Conservation (phyloP, 352 stramenopile species). For the Phytophthora palmivora region DNA sequence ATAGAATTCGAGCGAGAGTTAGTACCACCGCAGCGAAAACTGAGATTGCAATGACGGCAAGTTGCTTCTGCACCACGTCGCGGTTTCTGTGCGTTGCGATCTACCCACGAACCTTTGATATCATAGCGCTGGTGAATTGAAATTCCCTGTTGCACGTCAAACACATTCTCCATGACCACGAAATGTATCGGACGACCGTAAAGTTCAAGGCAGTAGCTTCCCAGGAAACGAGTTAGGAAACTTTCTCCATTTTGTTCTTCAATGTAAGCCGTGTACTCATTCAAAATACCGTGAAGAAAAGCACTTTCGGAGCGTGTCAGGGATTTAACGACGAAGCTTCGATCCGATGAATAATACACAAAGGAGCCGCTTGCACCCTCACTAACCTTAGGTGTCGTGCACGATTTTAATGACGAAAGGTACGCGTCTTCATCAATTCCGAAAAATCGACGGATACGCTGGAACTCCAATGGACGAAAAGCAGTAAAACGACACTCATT, state of each 20-base stretch:
- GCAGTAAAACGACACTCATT: conserved; percentile 73
- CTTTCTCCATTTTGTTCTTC: conserved; percentile 50
- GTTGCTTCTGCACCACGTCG: conserved; percentile 62
- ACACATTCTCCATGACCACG: conserved; percentile 92
- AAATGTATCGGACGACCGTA: conserved; percentile 82
- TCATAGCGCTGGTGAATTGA: conserved; percentile 88
- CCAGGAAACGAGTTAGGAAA: conserved; percentile 85
- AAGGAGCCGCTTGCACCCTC: conserved; percentile 85
- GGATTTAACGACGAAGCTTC: conserved; percentile 86
- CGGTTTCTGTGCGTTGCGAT: conserved; percentile 76
- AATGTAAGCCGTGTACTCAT: conserved; percentile 71
- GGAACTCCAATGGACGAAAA: conserved; percentile 60
- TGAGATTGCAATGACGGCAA: conserved; percentile 77
- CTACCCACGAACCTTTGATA: conserved; percentile 89
- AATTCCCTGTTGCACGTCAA: conserved; percentile 78
- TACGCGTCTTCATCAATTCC: conserved; percentile 65
- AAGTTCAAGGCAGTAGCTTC: conserved; percentile 82
- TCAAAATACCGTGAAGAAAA: conserved; percentile 76
- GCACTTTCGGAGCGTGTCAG: conserved; percentile 60
- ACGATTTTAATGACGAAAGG: conserved; percentile 61
- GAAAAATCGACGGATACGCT: conserved; percentile 57
- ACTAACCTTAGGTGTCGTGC: conserved; percentile 77
- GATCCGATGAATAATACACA: conserved; percentile 84
- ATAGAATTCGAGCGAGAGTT: conserved; percentile 20
- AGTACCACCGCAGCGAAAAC: conserved; percentile 59